Base-by-base conservation (phyloP, 371 early-diverging fungal genomes). In the Rhizopus delemar region DNA sequence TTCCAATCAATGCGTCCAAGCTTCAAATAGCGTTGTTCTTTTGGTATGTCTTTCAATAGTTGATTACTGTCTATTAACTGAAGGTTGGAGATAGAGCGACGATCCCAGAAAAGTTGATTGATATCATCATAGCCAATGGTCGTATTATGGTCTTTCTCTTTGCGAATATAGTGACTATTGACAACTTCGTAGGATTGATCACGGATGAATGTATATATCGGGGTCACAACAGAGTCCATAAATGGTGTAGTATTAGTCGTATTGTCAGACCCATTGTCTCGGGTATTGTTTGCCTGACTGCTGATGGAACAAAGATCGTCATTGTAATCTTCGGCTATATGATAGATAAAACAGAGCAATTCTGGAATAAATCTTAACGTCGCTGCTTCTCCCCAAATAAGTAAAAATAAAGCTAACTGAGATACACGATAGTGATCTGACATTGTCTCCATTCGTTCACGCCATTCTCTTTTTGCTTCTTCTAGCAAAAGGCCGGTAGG, bases 341-440 rank as follows among this genome's bases (percentile, higher is more conserved):
- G 89, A 68, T 86, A 94, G 5, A 94, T 39, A 62, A 93, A 94
- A 65, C 93, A 92, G 16, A 95, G 73, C 41, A 83, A 77, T 77
- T 94, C 94, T 8, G 93, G 84, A 2, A 80, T 77, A 69, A 87
- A 92, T n/a, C 95, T 85, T 50, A 95, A 55, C 22, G 85, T 88
- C 1, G 90, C 78, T 4, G 92, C 91, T 69, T 95, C 95, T 28
- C 93, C 94, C 95, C 95, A 95, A 33, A 95, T 80, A 16, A 92
- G 69, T 51, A 92, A 72, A 69, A 85, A 94, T 36, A 93, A 81
- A 0, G 90, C 89, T 2, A 95, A 62, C 49, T 93, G 92, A 2
- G 85, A 80, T 5, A 87, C 75, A n/a, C 89, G 83, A 13, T 82
- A 80, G 29, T 69, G 64, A 59, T 90, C 84, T 8, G 90, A 75